Evolutionary conservation across 2,329 filamentous ascomycete species (phyloP).

Genomic region (Stachybotrys echinatus): DNA sequence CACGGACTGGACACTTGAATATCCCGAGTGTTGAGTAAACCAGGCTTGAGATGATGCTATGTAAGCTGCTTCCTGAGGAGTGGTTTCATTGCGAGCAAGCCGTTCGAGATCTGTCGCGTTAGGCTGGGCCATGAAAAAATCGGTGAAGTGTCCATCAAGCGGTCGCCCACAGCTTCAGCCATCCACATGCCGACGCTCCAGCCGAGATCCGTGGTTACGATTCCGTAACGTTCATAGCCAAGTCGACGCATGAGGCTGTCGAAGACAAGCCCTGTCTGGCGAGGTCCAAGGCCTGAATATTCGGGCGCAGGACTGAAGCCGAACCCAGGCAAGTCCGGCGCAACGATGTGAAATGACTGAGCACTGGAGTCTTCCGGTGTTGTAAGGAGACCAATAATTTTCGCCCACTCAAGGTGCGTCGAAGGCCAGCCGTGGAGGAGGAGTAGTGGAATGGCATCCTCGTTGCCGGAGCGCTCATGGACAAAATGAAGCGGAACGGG

Average conservation of each 20-base stretch:
- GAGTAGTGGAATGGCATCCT: constrained; percentile 1
- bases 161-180: not conserved
- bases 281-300: not conserved
- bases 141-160: constrained; percentile 26
- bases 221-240: constrained; percentile 4
- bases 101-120: not conserved
- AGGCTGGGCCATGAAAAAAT: constrained; percentile 5
- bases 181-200: constrained; percentile 2
- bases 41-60: not conserved
- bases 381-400: constrained; percentile 1
- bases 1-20: not conserved
- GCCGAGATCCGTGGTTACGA: constrained; percentile 3
- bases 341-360: constrained; percentile 1
- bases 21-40: not conserved
- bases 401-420: constrained; percentile 1
- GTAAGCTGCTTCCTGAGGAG: not conserved
- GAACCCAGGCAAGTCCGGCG: constrained; percentile 3
- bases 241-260: not conserved
- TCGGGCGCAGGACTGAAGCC: constrained; percentile 5
- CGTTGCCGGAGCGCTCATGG: constrained; percentile 1
- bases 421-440: constrained; percentile 6
- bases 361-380: not conserved
- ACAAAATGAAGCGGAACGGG: constrained; percentile 2
- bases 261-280: not conserved
- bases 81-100: not conserved